Conservation (phyloP, 1,284 basidiomycete species). For the Mycena sp. region DNA sequence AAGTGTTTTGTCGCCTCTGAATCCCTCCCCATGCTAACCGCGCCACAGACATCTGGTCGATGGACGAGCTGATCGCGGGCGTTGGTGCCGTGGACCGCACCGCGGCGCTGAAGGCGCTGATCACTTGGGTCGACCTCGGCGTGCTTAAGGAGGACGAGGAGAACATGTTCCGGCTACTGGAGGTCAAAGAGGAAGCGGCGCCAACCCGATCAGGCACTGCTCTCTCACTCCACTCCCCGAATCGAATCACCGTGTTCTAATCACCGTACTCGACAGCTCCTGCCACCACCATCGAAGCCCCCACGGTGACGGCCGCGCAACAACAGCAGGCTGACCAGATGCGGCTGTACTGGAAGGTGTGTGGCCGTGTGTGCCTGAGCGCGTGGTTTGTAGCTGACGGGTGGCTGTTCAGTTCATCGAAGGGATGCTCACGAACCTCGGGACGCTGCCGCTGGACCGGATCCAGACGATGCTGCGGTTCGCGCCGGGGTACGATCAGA, state of each 20-base stretch:
- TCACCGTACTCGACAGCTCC: slow-evolving; percentile 18
- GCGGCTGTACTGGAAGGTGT: slow-evolving; percentile 86
- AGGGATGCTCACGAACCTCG: slow-evolving; percentile 87
- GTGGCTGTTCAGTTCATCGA: slow-evolving; percentile 18
- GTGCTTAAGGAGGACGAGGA: slow-evolving; percentile 77
- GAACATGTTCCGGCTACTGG: slow-evolving; percentile 69
- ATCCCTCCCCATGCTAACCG: background rate
- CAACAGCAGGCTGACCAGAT: slow-evolving; percentile 87
- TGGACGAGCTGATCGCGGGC: slow-evolving; percentile 69
- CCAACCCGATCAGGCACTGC: slow-evolving; percentile 39
- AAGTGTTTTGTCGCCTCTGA: slow-evolving; percentile 18
- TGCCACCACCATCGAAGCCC: slow-evolving; percentile 51
- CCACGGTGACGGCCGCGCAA: slow-evolving; percentile 65
- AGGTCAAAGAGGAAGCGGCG: slow-evolving; percentile 59
- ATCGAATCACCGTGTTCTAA: too few relatives aligned
- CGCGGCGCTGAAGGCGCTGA: slow-evolving; percentile 75
- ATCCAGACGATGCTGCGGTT: slow-evolving; percentile 88
- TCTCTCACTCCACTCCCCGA: too few relatives aligned
- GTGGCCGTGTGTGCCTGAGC: slow-evolving; percentile 26
- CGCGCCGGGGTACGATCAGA: slow-evolving; percentile 82
- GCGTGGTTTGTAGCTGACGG: background rate
- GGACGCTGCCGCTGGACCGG: slow-evolving; percentile 73
- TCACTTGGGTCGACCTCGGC: slow-evolving; percentile 86
- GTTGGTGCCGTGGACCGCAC: slow-evolving; percentile 73
- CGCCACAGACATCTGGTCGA: slow-evolving; percentile 70